Evolutionary conservation across 176 grass and related monocot species (phyloP).

Genomic region (Pharus latifolius): DNA sequence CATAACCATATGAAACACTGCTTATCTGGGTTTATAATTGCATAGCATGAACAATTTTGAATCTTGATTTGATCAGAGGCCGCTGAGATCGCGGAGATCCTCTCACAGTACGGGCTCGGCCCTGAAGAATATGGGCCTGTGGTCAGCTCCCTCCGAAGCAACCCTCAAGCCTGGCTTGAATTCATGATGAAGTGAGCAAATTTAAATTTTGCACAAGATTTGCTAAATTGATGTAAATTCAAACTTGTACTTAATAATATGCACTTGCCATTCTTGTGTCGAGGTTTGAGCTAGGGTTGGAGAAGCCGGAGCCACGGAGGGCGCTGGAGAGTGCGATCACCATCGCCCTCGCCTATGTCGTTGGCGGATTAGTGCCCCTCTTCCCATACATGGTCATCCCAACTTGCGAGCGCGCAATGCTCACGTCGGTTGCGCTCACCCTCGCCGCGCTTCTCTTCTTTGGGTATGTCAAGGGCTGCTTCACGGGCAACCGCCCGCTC

Average conservation of each 20-base stretch:
- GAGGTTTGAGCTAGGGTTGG: constrained; percentile 87
- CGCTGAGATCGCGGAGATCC: constrained; percentile 76
- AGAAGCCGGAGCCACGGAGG: constrained; percentile 69
- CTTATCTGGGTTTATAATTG: too few relatives aligned
- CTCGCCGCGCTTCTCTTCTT: constrained; percentile 75
- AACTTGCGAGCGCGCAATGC: constrained; percentile 51
- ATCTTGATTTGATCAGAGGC: too few relatives aligned
- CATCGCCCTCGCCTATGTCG: constrained; percentile 60
- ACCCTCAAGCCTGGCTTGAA: constrained; percentile 83
- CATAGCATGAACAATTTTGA: too few relatives aligned
- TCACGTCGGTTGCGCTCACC: constrained; percentile 65
- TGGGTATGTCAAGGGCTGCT: constrained; percentile 74
- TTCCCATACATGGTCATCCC: constrained; percentile 67
- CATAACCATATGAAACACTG: too few relatives aligned
- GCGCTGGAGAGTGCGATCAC: constrained; percentile 70
- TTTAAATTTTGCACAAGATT: neutral
- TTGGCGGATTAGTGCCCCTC: constrained; percentile 79
- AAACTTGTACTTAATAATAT: too few relatives aligned
- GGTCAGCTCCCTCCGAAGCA: constrained; percentile 54
- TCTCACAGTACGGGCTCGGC: constrained; percentile 72
- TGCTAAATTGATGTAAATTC: too few relatives aligned
- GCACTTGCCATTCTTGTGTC: too few relatives aligned
- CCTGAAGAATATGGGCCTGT: constrained; percentile 60
- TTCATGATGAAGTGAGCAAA: constrained; percentile 95
- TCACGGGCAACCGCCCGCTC: constrained; percentile 71